Percentiles rank a stretch among this genome's conserved stretches.
phyloP scores from a whole-genome alignment of 345 rosid genomes.

The Brassica nigra region DNA sequence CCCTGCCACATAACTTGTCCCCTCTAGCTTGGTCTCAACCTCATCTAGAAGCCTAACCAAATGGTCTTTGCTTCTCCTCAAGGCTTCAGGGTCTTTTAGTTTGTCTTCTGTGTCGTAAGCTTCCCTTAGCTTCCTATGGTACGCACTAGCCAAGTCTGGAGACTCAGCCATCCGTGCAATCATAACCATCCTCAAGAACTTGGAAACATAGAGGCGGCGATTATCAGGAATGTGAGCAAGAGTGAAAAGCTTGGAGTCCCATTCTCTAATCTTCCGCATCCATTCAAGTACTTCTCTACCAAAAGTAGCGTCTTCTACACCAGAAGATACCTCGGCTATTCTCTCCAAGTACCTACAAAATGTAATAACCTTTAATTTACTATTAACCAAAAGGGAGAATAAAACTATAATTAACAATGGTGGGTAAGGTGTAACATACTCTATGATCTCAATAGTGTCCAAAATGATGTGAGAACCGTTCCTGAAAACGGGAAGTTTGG shows the following conservation, averaged over 20 bases:
- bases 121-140: constrained; percentile 77
- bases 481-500: constrained; percentile 79
- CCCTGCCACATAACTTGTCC: constrained; percentile 60
- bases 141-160: constrained; percentile 80
- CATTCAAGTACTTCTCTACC: constrained; percentile 63
- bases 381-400: neutral
- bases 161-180: constrained; percentile 86
- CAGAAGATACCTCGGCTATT: constrained; percentile 67
- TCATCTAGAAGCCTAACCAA: constrained; percentile 67
- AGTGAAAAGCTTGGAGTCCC: constrained; percentile 82
- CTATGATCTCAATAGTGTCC: constrained; percentile 74
- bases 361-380: constrained; percentile 39
- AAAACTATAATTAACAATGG: neutral
- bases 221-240: constrained; percentile 66
- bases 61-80: constrained; percentile 58
- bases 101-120: constrained; percentile 73
- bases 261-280: constrained; percentile 81
- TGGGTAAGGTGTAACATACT: constrained; percentile 23
- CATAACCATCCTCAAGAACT: constrained; percentile 72
- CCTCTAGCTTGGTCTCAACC: constrained; percentile 58
- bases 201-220: constrained; percentile 57
- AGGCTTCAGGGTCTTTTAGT: constrained; percentile 53
- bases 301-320: constrained; percentile 44
- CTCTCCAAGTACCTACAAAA: constrained; percentile 74
- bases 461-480: constrained; percentile 74